Conservation (phyloP, 83 land plant species). For the Picea abies region DNA sequence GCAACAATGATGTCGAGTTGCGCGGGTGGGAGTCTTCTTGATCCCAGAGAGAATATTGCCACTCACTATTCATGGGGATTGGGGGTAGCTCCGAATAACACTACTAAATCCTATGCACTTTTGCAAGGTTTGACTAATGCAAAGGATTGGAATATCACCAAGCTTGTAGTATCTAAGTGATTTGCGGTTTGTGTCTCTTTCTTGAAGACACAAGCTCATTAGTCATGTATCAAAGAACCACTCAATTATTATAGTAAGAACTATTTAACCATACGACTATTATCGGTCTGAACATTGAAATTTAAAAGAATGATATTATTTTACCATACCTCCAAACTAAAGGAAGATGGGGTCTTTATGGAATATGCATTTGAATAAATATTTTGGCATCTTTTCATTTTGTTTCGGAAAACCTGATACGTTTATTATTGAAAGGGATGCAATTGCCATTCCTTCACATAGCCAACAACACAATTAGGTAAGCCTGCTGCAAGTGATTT, state of each 20-base stretch:
- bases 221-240: conserved; percentile 71
- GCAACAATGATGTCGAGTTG: no score
- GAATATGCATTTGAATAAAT: neutral
- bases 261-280: neutral
- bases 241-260: neutral
- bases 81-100: no score
- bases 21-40: no score
- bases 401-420: neutral
- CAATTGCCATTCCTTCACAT: conserved; percentile 37
- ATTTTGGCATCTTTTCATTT: neutral
- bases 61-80: no score
- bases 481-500: conserved; percentile 94
- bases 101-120: no score
- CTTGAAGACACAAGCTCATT: conserved; percentile 95
- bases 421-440: no score
- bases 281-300: neutral
- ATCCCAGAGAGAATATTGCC: no score
- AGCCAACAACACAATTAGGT: conserved; percentile 90
- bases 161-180: no score
- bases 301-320: neutral
- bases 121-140: no score
- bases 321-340: neutral
- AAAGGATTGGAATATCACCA: no score
- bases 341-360: neutral
- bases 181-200: neutral